Evolutionary conservation across 208 protist species (phyloP), one percentile per base, ranked within the genome.

Genomic region (Zelonia costaricensis): DNA sequence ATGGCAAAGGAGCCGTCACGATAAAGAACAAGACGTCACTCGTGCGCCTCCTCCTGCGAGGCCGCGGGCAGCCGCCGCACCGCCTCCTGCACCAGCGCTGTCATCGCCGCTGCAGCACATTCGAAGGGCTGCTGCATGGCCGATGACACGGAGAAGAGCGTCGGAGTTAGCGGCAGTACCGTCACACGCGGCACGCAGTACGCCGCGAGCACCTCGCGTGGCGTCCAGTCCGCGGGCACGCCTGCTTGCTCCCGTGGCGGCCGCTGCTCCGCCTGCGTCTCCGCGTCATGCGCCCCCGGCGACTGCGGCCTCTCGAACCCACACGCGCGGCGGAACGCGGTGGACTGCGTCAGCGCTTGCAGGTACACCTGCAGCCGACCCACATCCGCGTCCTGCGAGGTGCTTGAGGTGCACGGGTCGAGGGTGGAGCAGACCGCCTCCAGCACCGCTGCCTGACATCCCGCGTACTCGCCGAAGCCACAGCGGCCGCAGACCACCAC

Each of bases 111-210:
- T 12, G 18, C 10, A 22, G 80, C 58, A 61, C 75, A 82, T n/a
- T 1, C 36, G 56, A 72, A 80, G 5, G 76, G 9, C 23, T 71
- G 16, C 45, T 51, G 52, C 67, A 77, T 82, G 1, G 76, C 76
- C 27, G 74, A 62, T 3, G 51, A 13, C 10, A 74, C 54, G 3
- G 73, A 53, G 45, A 83, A 81, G 2, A 69, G 64, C 15, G 46
- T 43, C 35, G 69, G 80, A 1, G 69, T 63, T 2, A 87, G 76
- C n/a, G 76, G 69, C 4, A 82, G 44, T 23, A 84, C 70, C 45
- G 51, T 56, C 28, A 82, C 62, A 1, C 30, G 52, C 6, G 78
- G 78, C 15, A 69, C 62, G n/a, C 70, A 71, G 27, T 20, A 65
- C 22, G 25, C 13, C 13, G 35, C 13, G 5, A 62, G 23, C 5